Evolutionary conservation across 139 green algal genomes (phyloP), one percentile per base, ranked within the genome.

Genomic region (Picochlorum sp.): DNA sequence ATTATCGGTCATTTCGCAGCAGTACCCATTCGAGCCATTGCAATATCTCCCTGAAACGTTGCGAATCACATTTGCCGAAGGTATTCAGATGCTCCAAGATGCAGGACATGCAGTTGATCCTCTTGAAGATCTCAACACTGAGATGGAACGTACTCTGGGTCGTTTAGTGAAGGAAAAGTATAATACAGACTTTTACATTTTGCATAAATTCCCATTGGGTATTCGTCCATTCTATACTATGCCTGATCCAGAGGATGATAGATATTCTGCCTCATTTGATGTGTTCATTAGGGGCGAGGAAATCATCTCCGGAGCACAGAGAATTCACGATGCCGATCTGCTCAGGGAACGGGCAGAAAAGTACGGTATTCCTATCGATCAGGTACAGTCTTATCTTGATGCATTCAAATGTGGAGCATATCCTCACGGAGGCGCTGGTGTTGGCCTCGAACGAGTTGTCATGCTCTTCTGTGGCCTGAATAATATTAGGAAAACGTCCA

Each of bases 271-370:
- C 83, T 96, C 88, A 8, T 99, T 92, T 61, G 94, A 99, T 73
- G 85, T 99, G 23, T 99, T 99, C 81, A 98, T 99, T 62, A 81
- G 94, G 9, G 94, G 94, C 6, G 93, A 99, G 81, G 94, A 99
- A 72, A 99, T 99, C 81, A 97, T 99, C 68, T 95, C 79, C 3
- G 90, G 90, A 0, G 90, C 90, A 44, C 71, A 79, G 57, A 81
- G 94, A 6, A 75, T 99, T 24, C 94, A 99, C 75, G 90, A 97
- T 66, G 62, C 93, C 2, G 78, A 88, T 21, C 74, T 99, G 58
- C 85, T 99, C 2, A 73, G 67, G 45, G 76, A 90, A 67, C 77
- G 84, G 14, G 90, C 86, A 2, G 68, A 65, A 13, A 77, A 67
- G 21, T 77, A 76, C 28, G 88, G 82, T 26, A 82, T 97, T 54